Conservation (phyloP, 192 early-diverging fungal genomes). For the Gigaspora rosea region DNA sequence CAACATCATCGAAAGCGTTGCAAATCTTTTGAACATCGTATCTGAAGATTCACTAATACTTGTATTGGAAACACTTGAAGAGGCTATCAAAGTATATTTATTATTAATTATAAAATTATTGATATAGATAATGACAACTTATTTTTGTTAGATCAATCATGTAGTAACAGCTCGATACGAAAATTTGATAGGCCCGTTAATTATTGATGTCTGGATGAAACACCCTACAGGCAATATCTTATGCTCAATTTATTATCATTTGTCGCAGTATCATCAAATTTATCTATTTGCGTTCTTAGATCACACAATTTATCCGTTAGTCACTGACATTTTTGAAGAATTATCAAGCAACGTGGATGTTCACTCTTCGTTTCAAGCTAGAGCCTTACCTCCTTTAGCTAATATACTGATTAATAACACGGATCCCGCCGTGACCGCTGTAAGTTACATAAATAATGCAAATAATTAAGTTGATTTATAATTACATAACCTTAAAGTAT, state of each 20-base stretch:
- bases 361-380: constrained; percentile 65
- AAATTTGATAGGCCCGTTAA: constrained; percentile 65
- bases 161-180: constrained; percentile 76
- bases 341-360: constrained; percentile 70
- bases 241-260: neutral
- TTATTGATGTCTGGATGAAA: constrained; percentile 78
- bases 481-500: neutral
- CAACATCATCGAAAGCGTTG: constrained; percentile 62
- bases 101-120: neutral
- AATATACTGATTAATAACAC: constrained; percentile 39
- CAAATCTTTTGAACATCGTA: constrained; percentile 56
- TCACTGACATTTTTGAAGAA: constrained; percentile 77
- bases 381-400: constrained; percentile 72
- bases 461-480: neutral
- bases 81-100: constrained; percentile 58
- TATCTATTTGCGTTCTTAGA: constrained; percentile 43
- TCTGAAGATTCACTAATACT: constrained; percentile 68
- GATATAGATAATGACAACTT: neutral
- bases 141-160: constrained; percentile 57
- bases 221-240: constrained; percentile 56
- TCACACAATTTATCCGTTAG: constrained; percentile 70
- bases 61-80: constrained; percentile 65
- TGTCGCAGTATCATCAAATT: neutral
- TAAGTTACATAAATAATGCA: constrained; percentile 35
- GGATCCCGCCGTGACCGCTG: constrained; percentile 45